A percentile compares a stretch with the other conserved stretches of the same genome.
Evolutionary conservation across 345 rosid species (phyloP).

Genomic region (Melastoma malabathricum): DNA sequence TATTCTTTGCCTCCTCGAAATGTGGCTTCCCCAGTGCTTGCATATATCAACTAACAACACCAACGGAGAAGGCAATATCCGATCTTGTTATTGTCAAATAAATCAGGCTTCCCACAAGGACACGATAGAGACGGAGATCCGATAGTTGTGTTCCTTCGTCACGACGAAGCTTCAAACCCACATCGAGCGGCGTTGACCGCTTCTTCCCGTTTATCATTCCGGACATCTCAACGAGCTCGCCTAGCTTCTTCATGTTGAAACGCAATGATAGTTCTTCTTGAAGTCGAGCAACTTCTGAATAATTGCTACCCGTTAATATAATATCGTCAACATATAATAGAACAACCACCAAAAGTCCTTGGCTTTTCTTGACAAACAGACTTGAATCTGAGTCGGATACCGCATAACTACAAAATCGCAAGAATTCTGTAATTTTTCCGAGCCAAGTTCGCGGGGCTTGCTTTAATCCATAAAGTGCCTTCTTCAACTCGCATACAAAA

Average conservation of each 20-base stretch:
- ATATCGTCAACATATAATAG: not conserved
- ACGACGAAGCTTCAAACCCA: not conserved
- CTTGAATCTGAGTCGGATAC: not conserved
- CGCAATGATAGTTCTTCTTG: not conserved
- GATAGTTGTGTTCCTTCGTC: not conserved
- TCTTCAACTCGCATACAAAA: no score
- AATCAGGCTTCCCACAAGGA: not conserved
- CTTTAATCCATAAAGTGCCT: no score
- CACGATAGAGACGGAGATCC: not conserved
- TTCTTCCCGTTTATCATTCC: not conserved
- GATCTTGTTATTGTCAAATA: not conserved
- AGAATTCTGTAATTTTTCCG: not conserved
- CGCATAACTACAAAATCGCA: no score
- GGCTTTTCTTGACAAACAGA: not conserved
- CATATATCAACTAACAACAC: not conserved
- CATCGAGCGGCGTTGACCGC: slow-evolving; percentile 8
- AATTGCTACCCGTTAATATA: not conserved
- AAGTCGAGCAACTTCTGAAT: not conserved
- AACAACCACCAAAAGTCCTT: not conserved
- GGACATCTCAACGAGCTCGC: slow-evolving; percentile 6
- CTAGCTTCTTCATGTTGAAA: slow-evolving; percentile 9
- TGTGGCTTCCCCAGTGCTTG: not conserved
- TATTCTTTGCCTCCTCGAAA: not conserved
- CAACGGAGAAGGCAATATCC: not conserved
- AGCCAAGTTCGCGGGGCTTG: not conserved